Evolutionary conservation across 768 basidiomycete species (phyloP).

Genomic region (Suillus lakei): DNA sequence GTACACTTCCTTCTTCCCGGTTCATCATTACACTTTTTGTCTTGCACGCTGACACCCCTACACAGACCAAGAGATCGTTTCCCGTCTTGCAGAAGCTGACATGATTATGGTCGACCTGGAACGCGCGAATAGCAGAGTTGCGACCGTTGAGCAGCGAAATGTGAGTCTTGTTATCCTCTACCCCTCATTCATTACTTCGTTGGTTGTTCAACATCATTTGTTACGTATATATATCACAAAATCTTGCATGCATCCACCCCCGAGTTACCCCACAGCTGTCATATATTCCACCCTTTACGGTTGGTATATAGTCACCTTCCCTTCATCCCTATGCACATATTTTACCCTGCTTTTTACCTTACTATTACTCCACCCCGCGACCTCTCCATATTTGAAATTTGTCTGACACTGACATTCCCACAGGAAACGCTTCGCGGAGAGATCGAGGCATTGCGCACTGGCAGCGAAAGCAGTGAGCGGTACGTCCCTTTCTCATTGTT

Average conservation of each 20-base stretch:
- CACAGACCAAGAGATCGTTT: slow-evolving; percentile 87
- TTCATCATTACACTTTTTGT: neutral
- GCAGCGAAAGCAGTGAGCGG: slow-evolving; percentile 72
- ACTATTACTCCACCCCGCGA: neutral
- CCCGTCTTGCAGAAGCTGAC: slow-evolving; percentile 91
- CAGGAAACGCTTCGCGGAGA: slow-evolving; percentile 96
- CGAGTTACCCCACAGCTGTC: neutral
- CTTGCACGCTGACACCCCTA: neutral
- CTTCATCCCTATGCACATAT: neutral
- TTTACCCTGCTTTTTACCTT: neutral
- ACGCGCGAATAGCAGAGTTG: slow-evolving; percentile 92
- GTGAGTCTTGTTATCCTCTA: slow-evolving; percentile 44
- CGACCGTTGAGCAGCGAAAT: slow-evolving; percentile 91
- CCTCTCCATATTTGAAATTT: neutral
- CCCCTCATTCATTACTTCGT: neutral
- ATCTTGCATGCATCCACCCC: neutral
- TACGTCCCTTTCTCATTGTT: slow-evolving; percentile 38
- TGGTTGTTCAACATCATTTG: neutral
- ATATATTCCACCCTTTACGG: too few species aligned
- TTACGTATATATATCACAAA: neutral
- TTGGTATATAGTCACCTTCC: neutral
- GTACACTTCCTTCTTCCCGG: neutral
- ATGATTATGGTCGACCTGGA: slow-evolving; percentile 95
- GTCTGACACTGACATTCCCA: neutral
- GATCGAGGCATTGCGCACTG: slow-evolving; percentile 88